Evolutionary conservation across 1,284 basidiomycete genomes (phyloP), one percentile per base, ranked within the genome.

Genomic region (Trametes hirsuta): DNA sequence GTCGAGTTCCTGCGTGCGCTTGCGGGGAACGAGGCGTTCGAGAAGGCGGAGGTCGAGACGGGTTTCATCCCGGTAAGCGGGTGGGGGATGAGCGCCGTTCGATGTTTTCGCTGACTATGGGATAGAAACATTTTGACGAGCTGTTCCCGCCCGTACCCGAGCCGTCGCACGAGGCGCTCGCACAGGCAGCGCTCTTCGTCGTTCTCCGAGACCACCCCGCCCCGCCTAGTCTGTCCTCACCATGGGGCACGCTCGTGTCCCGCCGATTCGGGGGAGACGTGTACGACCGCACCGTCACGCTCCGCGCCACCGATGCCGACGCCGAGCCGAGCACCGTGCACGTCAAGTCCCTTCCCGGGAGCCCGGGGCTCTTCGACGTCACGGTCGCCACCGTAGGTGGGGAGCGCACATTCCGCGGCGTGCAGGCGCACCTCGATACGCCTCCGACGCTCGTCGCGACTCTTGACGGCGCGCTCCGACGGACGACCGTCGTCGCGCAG

Each of bases 11-110:
- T 98, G 61, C 81, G 89, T 61, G 81, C 80, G 0, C 81, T 98
- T 46, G 91, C 94, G 0, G 84, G 86, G 0, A 90, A 97, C 72
- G 71, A 81, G 34, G 83, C 88, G 5, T 97, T 98, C 70, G 81
- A 91, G 18, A 78, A 81, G 35, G 93, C 83, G n/a, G 86, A 95
- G 58, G 86, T 98, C 5, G 95, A 97, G 74, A 97, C 95, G 8
- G 94, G 94, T 2, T 98, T 97, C 71, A 96, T 98, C 69, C 82
- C 85, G 35, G 92, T 93, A 70, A 65, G 78, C 71, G 3, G 34
- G 22, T 12, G n/a, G 4, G 14, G 12, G 4, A 45, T 10, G 1
- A 6, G 15, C n/a, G 3, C 9, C 30, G 12, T 9, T 18, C 9
- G 6, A 15, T 24, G n/a, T 2, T 39, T 14, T n/a, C 24, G 11